Evolutionary conservation across 495 filamentous ascomycete genomes (phyloP).

Genomic region (Pyrenopolyporus hunteri): DNA sequence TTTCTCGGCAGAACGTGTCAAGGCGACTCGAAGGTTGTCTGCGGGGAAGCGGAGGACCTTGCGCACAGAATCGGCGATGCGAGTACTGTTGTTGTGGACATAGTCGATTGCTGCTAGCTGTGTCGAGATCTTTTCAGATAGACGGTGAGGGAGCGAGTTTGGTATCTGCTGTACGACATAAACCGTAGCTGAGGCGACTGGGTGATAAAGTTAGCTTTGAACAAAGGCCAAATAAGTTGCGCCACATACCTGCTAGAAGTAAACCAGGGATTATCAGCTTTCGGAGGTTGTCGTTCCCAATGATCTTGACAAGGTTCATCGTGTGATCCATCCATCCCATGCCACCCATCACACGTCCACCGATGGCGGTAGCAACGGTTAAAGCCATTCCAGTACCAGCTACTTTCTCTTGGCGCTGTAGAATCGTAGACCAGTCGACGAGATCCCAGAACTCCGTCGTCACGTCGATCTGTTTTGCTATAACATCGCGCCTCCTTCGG

Average conservation of each 20-base stretch:
- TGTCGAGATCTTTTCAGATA: conserved; percentile 80
- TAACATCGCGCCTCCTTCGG: conserved; percentile 73
- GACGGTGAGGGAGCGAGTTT: conserved; percentile 81
- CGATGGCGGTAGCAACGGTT: conserved; percentile 86
- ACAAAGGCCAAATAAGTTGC: conserved; percentile 2
- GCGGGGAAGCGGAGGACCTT: conserved; percentile 86
- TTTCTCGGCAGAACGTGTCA: conserved; percentile 83
- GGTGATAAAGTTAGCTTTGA: conserved; percentile 46
- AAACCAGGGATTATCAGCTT: conserved; percentile 82
- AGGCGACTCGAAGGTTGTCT: conserved; percentile 75
- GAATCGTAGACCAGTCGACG: conserved; percentile 80
- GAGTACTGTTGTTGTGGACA: conserved; percentile 82
- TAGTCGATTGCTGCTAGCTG: conserved; percentile 86
- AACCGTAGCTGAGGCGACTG: conserved; percentile 72
- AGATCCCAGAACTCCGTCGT: conserved; percentile 91
- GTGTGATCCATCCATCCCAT: conserved; percentile 89
- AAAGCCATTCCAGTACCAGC: conserved; percentile 92
- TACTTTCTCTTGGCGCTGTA: conserved; percentile 92
- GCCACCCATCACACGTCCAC: conserved; percentile 78
- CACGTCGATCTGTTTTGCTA: conserved; percentile 83
- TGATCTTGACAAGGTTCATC: conserved; percentile 74
- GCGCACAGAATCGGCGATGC: conserved; percentile 82
- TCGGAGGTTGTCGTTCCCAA: conserved; percentile 84
- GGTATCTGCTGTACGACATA: conserved; percentile 89
- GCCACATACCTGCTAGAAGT: conserved; percentile 72